These are phyloP conservation scores for Chlamydomonas urium DNA, from an alignment of 139 green algal species.

Conservation along the genomic window DNA sequence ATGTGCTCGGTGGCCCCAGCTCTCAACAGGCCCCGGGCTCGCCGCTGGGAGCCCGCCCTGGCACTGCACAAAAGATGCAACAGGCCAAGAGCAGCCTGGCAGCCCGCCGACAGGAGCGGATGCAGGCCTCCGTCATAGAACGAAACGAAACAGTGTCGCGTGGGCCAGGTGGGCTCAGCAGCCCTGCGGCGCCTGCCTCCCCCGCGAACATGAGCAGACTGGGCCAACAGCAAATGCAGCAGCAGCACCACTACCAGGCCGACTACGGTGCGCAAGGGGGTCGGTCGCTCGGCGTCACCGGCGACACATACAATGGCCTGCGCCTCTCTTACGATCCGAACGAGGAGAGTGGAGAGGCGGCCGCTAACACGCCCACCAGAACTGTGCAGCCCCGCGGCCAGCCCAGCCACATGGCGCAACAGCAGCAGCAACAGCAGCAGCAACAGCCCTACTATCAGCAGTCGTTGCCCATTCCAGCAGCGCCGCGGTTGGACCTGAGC, in stretches of 20 bases:
- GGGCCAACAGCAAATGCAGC: slow-evolving; percentile 1
- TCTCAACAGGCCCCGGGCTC: too few species aligned
- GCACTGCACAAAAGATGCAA: slow-evolving; percentile 10
- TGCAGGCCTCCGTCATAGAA: slow-evolving; percentile 27
- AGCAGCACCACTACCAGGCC: slow-evolving; percentile 10
- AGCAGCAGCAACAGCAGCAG: slow-evolving; percentile 13
- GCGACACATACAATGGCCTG: too few species aligned
- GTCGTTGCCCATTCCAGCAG: neutral
- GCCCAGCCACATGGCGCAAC: slow-evolving; percentile 18
- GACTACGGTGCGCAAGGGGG: too few species aligned
- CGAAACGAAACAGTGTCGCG: slow-evolving; percentile 7
- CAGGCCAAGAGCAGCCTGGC: slow-evolving; percentile 21
- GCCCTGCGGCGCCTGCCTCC: neutral
- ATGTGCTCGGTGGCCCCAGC: slow-evolving; percentile 17
- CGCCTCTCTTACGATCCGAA: slow-evolving; percentile 54
- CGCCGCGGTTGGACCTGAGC: slow-evolving; percentile 30
- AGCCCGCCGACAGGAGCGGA: slow-evolving; percentile 26
- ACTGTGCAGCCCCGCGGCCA: neutral
- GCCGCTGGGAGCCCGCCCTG: neutral
- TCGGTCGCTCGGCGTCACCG: too few species aligned
- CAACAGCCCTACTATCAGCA: slow-evolving; percentile 11
- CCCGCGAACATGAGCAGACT: neutral
- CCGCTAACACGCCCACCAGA: neutral
- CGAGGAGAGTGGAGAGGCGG: slow-evolving; percentile 25
- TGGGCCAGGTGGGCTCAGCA: neutral